Percentiles rank a stretch among this genome's conserved stretches.
Evolutionary conservation across 805 yeast species (phyloP).

Genomic region (Ogataea paraovalis): DNA sequence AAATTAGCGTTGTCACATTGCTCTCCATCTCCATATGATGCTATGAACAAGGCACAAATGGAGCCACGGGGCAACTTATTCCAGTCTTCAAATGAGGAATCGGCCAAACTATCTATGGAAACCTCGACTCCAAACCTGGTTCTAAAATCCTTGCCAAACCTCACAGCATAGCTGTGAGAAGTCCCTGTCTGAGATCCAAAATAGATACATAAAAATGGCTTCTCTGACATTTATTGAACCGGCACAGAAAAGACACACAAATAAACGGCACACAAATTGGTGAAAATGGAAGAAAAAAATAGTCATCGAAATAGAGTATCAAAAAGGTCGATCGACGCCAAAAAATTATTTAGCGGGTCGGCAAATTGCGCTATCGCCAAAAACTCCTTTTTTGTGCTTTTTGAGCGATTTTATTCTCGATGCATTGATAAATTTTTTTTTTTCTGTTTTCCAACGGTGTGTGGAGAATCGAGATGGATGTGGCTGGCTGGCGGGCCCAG

Average conservation of each 20-base stretch:
- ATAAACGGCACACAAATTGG: too few species aligned
- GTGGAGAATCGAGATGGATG: too few species aligned
- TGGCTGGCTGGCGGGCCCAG: too few species aligned
- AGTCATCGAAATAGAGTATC: too few species aligned
- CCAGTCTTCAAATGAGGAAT: conserved; percentile 45
- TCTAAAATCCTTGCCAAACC: conserved; percentile 73
- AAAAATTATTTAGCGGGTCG: too few species aligned
- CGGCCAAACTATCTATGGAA: conserved; percentile 70
- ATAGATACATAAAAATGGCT: not conserved
- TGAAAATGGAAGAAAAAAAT: too few species aligned
- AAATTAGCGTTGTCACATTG: conserved; percentile 85
- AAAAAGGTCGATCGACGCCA: not conserved
- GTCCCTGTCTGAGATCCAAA: conserved; percentile 4
- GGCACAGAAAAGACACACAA: not conserved
- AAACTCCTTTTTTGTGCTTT: not conserved
- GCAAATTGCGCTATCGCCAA: not conserved
- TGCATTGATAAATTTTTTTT: too few species aligned
- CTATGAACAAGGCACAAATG: conserved; percentile 55
- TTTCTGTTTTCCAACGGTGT: too few species aligned
- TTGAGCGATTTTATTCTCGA: not conserved
- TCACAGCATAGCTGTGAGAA: conserved; percentile 32
- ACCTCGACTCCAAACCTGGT: conserved; percentile 56
- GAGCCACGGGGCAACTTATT: conserved; percentile 48
- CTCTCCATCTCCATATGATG: conserved; percentile 97
- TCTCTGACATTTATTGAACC: not conserved